Conservation (phyloP, 2,329 filamentous ascomycete species). For the Tolypocladium endophyticum region DNA sequence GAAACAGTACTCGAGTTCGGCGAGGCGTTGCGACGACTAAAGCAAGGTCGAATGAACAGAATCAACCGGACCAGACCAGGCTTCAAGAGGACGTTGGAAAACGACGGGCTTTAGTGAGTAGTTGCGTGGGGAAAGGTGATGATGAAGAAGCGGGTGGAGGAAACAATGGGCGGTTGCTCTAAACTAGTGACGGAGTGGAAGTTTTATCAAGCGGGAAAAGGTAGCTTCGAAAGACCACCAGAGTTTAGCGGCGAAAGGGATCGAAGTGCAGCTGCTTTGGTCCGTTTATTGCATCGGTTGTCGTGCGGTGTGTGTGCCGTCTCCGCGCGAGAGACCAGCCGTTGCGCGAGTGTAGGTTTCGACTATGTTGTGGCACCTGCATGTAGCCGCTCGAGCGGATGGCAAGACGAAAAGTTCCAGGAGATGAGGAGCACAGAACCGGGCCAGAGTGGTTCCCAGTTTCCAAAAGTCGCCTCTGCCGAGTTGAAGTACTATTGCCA, state of each 20-base stretch:
- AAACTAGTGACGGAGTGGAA: background rate
- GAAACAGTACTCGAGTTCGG: too few relatives aligned
- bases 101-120: background rate
- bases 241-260: background rate
- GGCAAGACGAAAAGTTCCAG: background rate
- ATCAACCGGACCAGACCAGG: background rate
- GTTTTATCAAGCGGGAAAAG: background rate
- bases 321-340: background rate
- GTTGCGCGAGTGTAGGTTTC: background rate
- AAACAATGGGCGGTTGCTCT: background rate
- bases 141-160: background rate
- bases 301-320: background rate
- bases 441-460: background rate
- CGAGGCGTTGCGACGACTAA: background rate
- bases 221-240: background rate
- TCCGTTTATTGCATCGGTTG: background rate
- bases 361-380: background rate
- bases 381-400: background rate
- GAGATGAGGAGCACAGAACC: background rate
- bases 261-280: background rate
- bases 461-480: background rate
- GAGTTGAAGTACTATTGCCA: background rate
- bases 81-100: background rate
- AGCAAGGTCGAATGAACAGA: background rate
- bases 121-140: background rate